Conservation (phyloP, 345 rosid genomes). For the Eutrema heterophyllum region DNA sequence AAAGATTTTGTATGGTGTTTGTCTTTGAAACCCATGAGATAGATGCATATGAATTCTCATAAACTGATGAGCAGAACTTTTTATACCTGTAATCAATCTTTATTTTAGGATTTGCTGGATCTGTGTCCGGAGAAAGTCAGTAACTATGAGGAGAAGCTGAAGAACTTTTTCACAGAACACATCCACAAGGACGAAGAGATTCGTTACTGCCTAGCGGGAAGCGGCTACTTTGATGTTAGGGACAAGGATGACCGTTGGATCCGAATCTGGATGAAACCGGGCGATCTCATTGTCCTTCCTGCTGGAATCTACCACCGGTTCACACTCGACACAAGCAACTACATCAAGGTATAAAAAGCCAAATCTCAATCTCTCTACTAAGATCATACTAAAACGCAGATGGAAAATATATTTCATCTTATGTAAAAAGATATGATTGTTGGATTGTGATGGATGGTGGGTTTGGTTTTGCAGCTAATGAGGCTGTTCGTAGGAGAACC, state of each 20-base stretch:
- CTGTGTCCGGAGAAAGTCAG: conserved; percentile 75
- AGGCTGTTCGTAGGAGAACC: conserved; percentile 87
- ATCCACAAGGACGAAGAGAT: conserved; percentile 88
- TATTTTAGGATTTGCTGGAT: conserved; percentile 67
- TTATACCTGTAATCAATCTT: neutral
- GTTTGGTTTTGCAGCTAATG: conserved; percentile 52
- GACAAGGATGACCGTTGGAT: conserved; percentile 78
- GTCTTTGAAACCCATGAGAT: neutral
- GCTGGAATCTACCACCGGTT: conserved; percentile 90
- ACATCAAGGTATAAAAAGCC: conserved; percentile 50
- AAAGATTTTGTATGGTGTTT: neutral
- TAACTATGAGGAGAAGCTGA: conserved; percentile 83
- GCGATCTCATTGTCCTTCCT: conserved; percentile 73
- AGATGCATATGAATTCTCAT: neutral
- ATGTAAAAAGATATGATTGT: neutral
- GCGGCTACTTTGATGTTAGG: conserved; percentile 85
- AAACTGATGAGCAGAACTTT: neutral
- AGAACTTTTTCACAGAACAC: conserved; percentile 83
- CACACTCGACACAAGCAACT: conserved; percentile 75
- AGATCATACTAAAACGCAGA: neutral
- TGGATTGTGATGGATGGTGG: neutral
- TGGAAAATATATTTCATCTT: neutral
- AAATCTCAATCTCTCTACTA: neutral
- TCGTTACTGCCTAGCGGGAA: conserved; percentile 77
- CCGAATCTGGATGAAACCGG: conserved; percentile 65